These are phyloP conservation scores for Tetrahymena borealis DNA, from an alignment of 73 alveolate genomes.

Conservation along the genomic window DNA sequence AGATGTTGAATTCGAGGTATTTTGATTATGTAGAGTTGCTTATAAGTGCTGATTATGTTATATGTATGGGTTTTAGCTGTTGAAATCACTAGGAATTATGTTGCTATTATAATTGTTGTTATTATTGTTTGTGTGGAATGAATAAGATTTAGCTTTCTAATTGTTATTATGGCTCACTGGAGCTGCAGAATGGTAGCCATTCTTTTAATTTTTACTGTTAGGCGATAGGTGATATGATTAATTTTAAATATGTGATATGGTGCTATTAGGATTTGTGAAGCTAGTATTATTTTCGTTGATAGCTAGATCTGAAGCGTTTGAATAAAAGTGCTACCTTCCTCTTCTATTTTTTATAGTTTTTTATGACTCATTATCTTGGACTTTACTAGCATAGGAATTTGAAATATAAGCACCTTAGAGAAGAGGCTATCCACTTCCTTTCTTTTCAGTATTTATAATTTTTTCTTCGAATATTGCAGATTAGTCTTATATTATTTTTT, in stretches of 20 bases:
- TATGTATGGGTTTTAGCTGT: background rate
- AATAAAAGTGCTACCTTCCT: background rate
- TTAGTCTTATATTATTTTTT: background rate
- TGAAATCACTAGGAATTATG: background rate
- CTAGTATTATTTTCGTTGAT: background rate
- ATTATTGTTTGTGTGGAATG: background rate
- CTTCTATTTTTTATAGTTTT: background rate
- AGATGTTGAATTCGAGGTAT: background rate
- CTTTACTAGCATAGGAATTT: background rate
- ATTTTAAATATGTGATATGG: background rate
- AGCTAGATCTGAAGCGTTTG: background rate
- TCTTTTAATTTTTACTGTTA: background rate
- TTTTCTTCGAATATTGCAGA: background rate
- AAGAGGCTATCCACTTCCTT: background rate
- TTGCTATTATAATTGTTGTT: background rate
- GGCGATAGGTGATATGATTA: background rate
- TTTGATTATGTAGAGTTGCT: background rate
- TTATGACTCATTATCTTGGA: background rate
- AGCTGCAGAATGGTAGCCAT: background rate
- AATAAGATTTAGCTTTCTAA: background rate
- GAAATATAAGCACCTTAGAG: background rate
- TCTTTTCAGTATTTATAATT: background rate
- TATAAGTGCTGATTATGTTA: background rate
- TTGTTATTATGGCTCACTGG: background rate
- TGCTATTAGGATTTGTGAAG: background rate